Conservation (phyloP, 2,329 filamentous ascomycete species). For the Alternaria ethzedia region DNA sequence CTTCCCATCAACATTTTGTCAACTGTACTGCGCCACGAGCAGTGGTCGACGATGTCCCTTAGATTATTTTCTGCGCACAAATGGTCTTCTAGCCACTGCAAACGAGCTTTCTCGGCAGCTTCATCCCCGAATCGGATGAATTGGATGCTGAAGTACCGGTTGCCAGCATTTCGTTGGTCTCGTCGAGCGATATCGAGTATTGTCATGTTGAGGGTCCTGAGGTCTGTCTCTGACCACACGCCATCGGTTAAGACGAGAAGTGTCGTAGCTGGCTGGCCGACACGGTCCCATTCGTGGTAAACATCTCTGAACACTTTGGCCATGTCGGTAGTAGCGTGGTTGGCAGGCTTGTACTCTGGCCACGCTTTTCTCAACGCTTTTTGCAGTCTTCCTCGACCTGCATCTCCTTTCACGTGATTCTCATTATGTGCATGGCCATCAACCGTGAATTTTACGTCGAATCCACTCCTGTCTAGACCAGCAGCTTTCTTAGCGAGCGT, state of each 20-base stretch:
- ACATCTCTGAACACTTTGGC: not conserved
- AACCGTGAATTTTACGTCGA: conserved; percentile 23
- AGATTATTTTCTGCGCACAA: too few relatives aligned
- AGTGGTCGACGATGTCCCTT: too few relatives aligned
- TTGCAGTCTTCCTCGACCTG: not conserved
- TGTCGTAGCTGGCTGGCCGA: not conserved
- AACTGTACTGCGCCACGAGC: too few relatives aligned
- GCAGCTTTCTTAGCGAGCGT: conserved; percentile 21
- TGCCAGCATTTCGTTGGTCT: not conserved
- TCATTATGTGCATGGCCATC: not conserved
- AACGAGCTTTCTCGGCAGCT: too few relatives aligned
- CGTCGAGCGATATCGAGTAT: not conserved
- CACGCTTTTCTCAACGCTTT: not conserved
- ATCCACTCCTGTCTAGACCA: conserved; percentile 20
- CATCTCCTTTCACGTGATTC: not conserved
- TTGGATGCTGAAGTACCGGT: conserved; percentile 18
- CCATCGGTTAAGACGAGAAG: not conserved
- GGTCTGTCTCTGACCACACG: not conserved
- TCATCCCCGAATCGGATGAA: too few relatives aligned
- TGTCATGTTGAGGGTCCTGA: accelerated
- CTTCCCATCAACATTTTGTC: too few relatives aligned
- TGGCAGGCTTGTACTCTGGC: not conserved
- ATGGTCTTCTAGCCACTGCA: too few relatives aligned
- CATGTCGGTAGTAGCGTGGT: not conserved
- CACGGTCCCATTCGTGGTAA: not conserved